These are phyloP conservation scores for Penicillium desertorum DNA, from an alignment of 495 filamentous ascomycete genomes.

Conservation along the genomic window DNA sequence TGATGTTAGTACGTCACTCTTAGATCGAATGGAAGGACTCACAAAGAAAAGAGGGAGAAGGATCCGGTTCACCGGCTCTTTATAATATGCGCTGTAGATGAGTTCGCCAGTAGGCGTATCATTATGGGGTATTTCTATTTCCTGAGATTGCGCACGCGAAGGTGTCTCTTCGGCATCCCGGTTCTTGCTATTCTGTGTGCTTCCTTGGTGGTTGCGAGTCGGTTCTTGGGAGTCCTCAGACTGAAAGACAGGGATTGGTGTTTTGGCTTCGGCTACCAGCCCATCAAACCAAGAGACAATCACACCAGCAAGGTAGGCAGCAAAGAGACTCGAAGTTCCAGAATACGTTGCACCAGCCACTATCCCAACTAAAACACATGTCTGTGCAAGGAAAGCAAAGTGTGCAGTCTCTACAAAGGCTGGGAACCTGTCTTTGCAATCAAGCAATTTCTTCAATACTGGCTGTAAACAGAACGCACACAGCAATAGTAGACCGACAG, in stretches of 20 bases:
- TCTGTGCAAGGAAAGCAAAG: conserved; percentile 43
- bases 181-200: background rate
- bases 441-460: conserved; percentile 20
- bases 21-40: conserved; percentile 19
- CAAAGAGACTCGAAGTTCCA: conserved; percentile 68
- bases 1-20: background rate
- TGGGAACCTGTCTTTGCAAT: conserved; percentile 13
- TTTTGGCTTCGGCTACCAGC: conserved; percentile 13
- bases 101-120: conserved; percentile 29
- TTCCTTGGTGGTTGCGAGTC: background rate
- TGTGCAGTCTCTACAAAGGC: conserved; percentile 18
- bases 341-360: conserved; percentile 60
- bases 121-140: background rate
- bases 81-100: conserved; percentile 60
- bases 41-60: conserved; percentile 77
- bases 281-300: conserved; percentile 56
- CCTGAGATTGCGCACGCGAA: background rate
- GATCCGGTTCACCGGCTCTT: conserved; percentile 49
- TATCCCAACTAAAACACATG: conserved; percentile 49
- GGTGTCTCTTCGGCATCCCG: background rate
- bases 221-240: background rate
- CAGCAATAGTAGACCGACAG: conserved; percentile 42
- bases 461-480: conserved; percentile 49
- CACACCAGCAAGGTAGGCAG: conserved; percentile 67
- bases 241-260: background rate